Evolutionary conservation across 805 yeast genomes (phyloP), one percentile per base, ranked within the genome.

Genomic region (Zygosaccharomyces siamensis): DNA sequence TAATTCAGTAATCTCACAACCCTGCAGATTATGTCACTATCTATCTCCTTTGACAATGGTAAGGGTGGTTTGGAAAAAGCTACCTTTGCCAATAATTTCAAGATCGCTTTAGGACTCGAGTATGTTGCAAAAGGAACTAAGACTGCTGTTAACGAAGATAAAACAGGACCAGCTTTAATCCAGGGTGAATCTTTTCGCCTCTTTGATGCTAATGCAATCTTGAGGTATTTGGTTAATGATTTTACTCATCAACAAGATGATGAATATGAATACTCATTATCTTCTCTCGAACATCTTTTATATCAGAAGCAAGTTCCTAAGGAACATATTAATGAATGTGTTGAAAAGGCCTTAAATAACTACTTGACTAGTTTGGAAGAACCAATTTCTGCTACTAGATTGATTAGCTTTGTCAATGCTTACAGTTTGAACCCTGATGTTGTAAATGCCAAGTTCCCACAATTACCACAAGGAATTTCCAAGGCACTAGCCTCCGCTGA

Each of bases 201-300:
- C 52, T 67, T 73, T 49, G 88, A 84, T 64, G 73, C 87, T 18
- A 83, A 84, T 61, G 81, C 93, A 18, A 80, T 84, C 45, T 82
- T 84, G 52, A 80, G 81, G 63, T 85, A 80, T 59, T 68, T 82
- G 52, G 71, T 79, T 33, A 64, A 70, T 20, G 81, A 80, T 53
- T 82, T 80, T 52, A 48, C 66, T 5, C 57, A 45, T 7, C 59
- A 67, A 24, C 53, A 60, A 10, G 61, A 70, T 12, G 66, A 75
- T 39, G 64, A 62, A 8, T 63, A 68, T 20, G 49, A 54, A 14
- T 59, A 51, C 28, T 53, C 60, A 12, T 39, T 64, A 23, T 43
- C 59, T 7, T 50, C 59, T 5, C 48, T 64, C 32, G 64, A 65
- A 43, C 48, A 51, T 12, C 21, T 51, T 33, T 46, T 59, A 16